Percentiles rank a stretch among this genome's conserved stretches.
These are phyloP conservation scores for Myotisia sp. DNA, from an alignment of 2,329 filamentous ascomycete genomes.

Conservation along the genomic window DNA sequence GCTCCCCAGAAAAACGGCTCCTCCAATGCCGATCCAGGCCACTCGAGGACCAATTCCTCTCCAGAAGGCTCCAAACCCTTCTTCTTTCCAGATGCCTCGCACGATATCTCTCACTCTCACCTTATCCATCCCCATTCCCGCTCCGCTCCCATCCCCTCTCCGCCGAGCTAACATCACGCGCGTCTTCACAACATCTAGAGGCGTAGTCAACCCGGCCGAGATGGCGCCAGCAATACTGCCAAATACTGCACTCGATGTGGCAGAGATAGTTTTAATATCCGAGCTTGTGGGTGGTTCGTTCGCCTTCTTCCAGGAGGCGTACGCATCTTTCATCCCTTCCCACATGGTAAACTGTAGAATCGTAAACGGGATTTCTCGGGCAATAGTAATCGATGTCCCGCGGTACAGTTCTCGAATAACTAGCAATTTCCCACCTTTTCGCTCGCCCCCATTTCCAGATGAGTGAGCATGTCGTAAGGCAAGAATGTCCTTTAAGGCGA, in stretches of 20 bases:
- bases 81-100: constrained; percentile 43
- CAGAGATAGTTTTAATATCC: constrained; percentile 45
- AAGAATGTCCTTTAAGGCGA: constrained; percentile 58
- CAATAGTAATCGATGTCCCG: constrained; percentile 81
- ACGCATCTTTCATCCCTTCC: constrained; percentile 66
- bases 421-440: constrained; percentile 22
- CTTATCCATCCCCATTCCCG: constrained; percentile 27
- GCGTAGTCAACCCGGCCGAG: constrained; percentile 78
- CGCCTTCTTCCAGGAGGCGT: constrained; percentile 23
- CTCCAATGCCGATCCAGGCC: constrained; percentile 88
- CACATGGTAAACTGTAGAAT: constrained; percentile 95
- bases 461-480: constrained; percentile 27
- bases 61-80: constrained; percentile 34
- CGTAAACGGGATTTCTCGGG: constrained; percentile 93
- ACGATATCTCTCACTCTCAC: constrained; percentile 39
- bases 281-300: constrained; percentile 15
- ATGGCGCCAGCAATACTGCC: constrained; percentile 72
- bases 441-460: constrained; percentile 10
- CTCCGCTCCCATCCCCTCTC: constrained; percentile 48
- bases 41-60: constrained; percentile 58
- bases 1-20: constrained; percentile 84
- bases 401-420: constrained; percentile 79
- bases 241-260: constrained; percentile 67
- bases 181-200: constrained; percentile 92
- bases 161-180: constrained; percentile 75